These are phyloP conservation scores for Aspergillus nomiae DNA, from an alignment of 2,329 filamentous ascomycete species.

Conservation along the genomic window DNA sequence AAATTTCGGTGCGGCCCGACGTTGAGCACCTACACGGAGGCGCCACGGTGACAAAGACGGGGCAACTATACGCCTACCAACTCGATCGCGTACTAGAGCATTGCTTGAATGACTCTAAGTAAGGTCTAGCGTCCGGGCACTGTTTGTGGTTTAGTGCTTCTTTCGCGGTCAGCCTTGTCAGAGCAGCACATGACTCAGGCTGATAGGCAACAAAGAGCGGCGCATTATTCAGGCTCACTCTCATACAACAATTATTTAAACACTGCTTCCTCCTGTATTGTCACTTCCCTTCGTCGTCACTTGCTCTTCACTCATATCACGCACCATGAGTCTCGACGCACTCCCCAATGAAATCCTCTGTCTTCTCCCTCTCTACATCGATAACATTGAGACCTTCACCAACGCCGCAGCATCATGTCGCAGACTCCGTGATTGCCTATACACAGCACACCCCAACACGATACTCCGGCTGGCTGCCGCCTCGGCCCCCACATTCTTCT, in stretches of 20 bases:
- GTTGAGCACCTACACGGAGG: too few relatives aligned
- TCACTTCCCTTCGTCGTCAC: neutral
- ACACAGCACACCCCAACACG: conserved; percentile 22
- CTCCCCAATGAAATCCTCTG: conserved; percentile 48
- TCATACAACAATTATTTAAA: neutral
- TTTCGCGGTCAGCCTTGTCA: too few relatives aligned
- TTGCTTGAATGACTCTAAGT: neutral
- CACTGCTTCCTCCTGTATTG: neutral
- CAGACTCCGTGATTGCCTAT: conserved; percentile 23
- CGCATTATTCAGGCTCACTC: neutral
- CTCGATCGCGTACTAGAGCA: too few relatives aligned
- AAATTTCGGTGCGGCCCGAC: neutral
- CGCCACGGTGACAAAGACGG: neutral
- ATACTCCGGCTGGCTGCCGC: conserved; percentile 37
- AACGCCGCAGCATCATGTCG: conserved; percentile 17
- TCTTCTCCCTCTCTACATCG: conserved; percentile 26
- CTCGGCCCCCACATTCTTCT: conserved; percentile 38
- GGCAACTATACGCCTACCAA: neutral
- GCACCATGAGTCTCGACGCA: neutral
- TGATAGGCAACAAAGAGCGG: neutral
- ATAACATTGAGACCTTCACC: conserved; percentile 23
- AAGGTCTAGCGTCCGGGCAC: neutral
- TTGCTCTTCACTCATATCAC: neutral
- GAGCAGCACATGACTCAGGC: neutral
- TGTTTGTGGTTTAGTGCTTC: neutral